These are phyloP conservation scores for Paspalum vaginatum DNA, from an alignment of 176 grass and related monocot genomes.

Conservation along the genomic window DNA sequence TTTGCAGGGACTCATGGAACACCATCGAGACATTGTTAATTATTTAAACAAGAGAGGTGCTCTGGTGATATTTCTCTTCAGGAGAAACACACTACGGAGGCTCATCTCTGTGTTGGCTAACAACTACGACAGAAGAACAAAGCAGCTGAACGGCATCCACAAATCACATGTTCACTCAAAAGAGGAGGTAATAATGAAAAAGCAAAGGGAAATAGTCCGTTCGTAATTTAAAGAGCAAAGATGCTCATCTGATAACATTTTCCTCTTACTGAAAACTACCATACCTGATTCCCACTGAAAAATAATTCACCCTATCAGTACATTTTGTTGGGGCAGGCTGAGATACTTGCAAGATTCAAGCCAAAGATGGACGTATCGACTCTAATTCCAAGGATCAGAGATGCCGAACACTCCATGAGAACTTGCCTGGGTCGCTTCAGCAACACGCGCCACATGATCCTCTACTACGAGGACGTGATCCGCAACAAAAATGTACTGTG, in stretches of 20 bases:
- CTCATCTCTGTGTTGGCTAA: slow-evolving; percentile 80
- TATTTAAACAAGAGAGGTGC: slow-evolving; percentile 79
- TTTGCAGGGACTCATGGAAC: slow-evolving; percentile 68
- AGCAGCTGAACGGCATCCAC: slow-evolving; percentile 92
- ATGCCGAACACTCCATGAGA: slow-evolving; percentile 52
- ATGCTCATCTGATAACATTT: not conserved
- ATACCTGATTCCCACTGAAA: not conserved
- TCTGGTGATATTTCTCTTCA: slow-evolving; percentile 86
- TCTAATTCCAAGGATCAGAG: slow-evolving; percentile 60
- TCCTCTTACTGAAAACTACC: not conserved
- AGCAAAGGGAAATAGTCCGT: not conserved
- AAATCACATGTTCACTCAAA: slow-evolving; percentile 90
- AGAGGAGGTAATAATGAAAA: slow-evolving; percentile 68
- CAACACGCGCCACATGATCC: slow-evolving; percentile 59
- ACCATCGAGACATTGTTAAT: slow-evolving; percentile 58
- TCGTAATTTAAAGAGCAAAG: not conserved
- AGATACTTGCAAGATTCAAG: slow-evolving; percentile 85
- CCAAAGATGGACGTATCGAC: slow-evolving; percentile 58
- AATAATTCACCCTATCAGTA: not conserved
- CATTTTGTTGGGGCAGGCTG: slow-evolving; percentile 57
- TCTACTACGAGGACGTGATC: slow-evolving; percentile 94
- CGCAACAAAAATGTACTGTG: slow-evolving; percentile 53
- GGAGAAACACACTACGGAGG: slow-evolving; percentile 78
- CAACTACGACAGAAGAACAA: slow-evolving; percentile 73
- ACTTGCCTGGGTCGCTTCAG: slow-evolving; percentile 55